Evolutionary conservation across 371 early-diverging fungal genomes (phyloP), one percentile per base, ranked within the genome.

Genomic region (Cokeromyces recurvatus): DNA sequence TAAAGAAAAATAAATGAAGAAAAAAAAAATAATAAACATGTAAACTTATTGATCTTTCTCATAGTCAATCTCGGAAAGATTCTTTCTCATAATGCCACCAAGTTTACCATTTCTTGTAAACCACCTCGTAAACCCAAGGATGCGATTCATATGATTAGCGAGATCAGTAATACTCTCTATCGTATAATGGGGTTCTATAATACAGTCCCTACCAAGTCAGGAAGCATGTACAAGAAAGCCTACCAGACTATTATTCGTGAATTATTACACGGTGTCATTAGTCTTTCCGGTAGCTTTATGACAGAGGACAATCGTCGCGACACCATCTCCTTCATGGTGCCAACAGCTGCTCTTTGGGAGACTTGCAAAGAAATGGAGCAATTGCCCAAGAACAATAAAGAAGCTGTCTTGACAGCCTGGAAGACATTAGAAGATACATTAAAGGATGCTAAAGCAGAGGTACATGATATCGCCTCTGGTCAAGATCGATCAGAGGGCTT

Each of bases 311-410:
- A 27, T 16, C 36, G 37, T 20, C 36, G 44, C 1, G 44, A 43
- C 6, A 7, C 15, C 31, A 36, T 38, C 1, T 22, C 55, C 1
- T 71, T 60, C 23, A 71, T 73, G 74, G 56, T 64, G 0, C 55
- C 74, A 3, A 73, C 74, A 7, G 74, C 69, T 6, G 67, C 56
- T 4, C 38, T 73, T 7, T 73, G 74, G 74, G 74, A 73, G n/a
- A 35, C 58, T 3, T 68, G 74, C 37, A 63, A 66, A 10, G 37
- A 43, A 1, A 35, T 64, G 46, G 48, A 14, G n/a, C 19, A 43
- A 1, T 37, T 62, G 16, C 69, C 69, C 1, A 54, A 48, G 24
- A 44, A 57, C 21, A 73, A 73, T 32, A 48, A 57, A 24, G 62
- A 51, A 15, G 74, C 74, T n/a, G 65, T 66, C 1, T 23, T 40